Evolutionary conservation across 2,329 filamentous ascomycete species (phyloP), one percentile per base, ranked within the genome.

Genomic region (Alternaria longipes): DNA sequence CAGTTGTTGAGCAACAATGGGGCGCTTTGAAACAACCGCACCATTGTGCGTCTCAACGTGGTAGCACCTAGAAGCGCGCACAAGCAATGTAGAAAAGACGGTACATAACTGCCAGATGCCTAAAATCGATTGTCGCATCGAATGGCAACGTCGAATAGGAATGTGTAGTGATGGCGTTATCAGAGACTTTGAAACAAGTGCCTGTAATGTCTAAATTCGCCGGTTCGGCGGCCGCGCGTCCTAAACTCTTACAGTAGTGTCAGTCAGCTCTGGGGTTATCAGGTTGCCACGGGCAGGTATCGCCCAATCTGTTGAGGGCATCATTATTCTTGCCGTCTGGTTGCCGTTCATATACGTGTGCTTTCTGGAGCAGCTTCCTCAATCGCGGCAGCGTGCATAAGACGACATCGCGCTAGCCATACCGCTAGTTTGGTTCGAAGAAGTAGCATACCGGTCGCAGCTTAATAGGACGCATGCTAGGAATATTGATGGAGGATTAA

Each of bases 1-100:
- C 22, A 16, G 18, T 42, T 38, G 45, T 54, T n/a, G 32, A 36
- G 26, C 30, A 22, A 7, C 12, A 6, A 38, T 26, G 30, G 28
- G 41, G 24, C 22, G 38, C 8, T 20, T 45, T 45, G 41, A 58
- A 54, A 58, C 56, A 54, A 40, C 40, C 56, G 49, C 41, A 30
- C 41, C 47, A 12, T 55, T 47, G 22, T 40, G n/a, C 24, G 24
- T 47, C 20, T 46, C 42, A 55, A 11, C 24, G 52, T 3, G n/a
- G n/a, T 26, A 11, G 38, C 40, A 53, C 50, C 22, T 18, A 24
- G 38, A n/a, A 42, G 26, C 9, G 26, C 24, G 38, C 40, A 32
- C 38, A 12, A 54, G 9, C n/a, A n/a, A 36, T 5, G 38, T n/a
- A 54, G 1, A 28, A 32, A 22, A 32, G 18, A 30, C n/a, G 32